A percentile compares a stretch with the other conserved stretches of the same genome.
These are phyloP conservation scores for Lactarius hatsudake DNA, from an alignment of 768 basidiomycete genomes.

Conservation along the genomic window DNA sequence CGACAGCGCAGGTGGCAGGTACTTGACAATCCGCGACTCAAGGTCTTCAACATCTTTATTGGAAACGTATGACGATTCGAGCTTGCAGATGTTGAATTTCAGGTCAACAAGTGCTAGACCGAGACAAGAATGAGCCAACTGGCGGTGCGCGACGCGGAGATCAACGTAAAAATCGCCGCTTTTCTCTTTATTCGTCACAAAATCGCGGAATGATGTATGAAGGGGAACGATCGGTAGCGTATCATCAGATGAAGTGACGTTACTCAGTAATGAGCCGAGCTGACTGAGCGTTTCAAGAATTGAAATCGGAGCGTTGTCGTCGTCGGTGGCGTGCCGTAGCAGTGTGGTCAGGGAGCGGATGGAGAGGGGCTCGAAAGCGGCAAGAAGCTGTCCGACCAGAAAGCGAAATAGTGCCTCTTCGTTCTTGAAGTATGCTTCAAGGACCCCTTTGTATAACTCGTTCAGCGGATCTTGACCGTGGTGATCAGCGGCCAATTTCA, in stretches of 20 bases:
- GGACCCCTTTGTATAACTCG: not conserved
- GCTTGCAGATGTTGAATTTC: conserved; percentile 8
- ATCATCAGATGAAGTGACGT: not conserved
- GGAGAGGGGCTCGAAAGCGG: conserved; percentile 4
- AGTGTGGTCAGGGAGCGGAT: not conserved
- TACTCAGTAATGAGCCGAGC: conserved; percentile 4
- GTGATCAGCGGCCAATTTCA: not conserved
- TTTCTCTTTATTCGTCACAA: not conserved
- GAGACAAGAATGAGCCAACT: not conserved
- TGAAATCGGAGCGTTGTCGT: not conserved
- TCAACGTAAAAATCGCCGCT: not conserved
- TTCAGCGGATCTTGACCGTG: not conserved
- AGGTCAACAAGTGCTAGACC: not conserved
- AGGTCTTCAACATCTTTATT: conserved; percentile 5
- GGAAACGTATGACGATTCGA: not conserved
- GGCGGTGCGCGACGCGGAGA: not conserved
- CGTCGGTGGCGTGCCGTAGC: not conserved
- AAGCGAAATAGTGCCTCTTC: not conserved
- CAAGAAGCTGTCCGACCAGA: conserved; percentile 2
- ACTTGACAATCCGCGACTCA: not conserved
- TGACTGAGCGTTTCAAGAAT: not conserved
- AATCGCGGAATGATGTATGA: conserved; percentile 1
- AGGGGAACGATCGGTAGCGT: conserved; percentile 4
- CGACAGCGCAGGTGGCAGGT: not conserved
- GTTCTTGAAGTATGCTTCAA: not conserved